Base-by-base conservation (phyloP, 768 basidiomycete genomes). In the Tylopilus plumbeoviolaceoides region DNA sequence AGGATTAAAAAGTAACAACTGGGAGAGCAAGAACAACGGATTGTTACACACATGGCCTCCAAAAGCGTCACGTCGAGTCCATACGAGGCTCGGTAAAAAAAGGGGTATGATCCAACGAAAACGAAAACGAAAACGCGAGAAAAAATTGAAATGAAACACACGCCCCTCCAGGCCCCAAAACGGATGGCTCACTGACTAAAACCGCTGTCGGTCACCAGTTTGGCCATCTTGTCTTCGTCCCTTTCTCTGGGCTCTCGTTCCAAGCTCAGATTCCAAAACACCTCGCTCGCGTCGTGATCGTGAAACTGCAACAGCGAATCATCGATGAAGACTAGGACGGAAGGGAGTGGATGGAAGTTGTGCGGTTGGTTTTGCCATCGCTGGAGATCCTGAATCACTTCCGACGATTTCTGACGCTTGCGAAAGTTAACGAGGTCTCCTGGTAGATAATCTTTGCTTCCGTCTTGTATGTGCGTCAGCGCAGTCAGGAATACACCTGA, bases 401-500 rank as follows among this genome's bases (percentile, higher is more conserved):
- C 81, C 5, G 82, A 79, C 9, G 76, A 66, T 50, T 79, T 75
- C 27, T 75, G 71, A 7, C 82, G 75, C 62, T 84, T 84, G 57
- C 72, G 72, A 53, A 84, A 84, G 67, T 84, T 83, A 71, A 84
- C 78, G 27, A 81, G 63, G 25, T 73, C 66, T 4, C 70, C 72
- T 0, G 64, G 69, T 4, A 83, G 70, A 47, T 63, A 61, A 59
- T 84, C 75, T 51, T 77, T 77, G 61, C 79, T 82, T 15, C 83
- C 82, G 50, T 84, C 82, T 65, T 82, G 80, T 60, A 83, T 80
- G 54, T 83, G 81, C 0, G 80, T 82, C 55, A 84, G 72, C 38
- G 76, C 74, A 6, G 81, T 82, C 45, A 84, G 64, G 62, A 81
- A 83, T 17, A 83, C 79, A 21, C 82, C 82, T 82, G n/a, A 1